Evolutionary conservation across 768 basidiomycete genomes (phyloP), one percentile per base, ranked within the genome.

Genomic region (Termitomyces sp.): DNA sequence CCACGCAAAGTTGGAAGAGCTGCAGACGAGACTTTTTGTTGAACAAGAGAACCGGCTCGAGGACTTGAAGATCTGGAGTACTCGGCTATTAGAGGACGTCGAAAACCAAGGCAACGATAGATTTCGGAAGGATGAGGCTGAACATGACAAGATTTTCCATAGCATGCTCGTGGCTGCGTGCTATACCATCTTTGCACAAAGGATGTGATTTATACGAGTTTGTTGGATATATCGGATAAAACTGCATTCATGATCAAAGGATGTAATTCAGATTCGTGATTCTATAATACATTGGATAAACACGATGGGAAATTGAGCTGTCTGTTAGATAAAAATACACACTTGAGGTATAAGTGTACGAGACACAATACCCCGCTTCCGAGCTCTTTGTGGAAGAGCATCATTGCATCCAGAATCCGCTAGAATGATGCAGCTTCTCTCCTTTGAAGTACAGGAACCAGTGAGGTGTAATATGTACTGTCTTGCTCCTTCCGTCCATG

Each of bases 51-150:
- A 33, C n/a, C 31, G 55, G 18, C n/a, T 20, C 16, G n/a, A 22
- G 29, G 47, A 54, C 7, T 6, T 60, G 29, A 41, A 57, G 22
- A 49, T 8, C 2, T 60, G 60, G 60, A 51, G 29, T 18, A 10
- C 20, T 15, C n/a, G 4, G 16, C 37, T 60, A 36, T n/a, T 57
- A n/a, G 9, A 42, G 7, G 18, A 22, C 36, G 37, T 33, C 24
- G 41, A 54, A 20, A 22, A 28, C 9, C 16, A 22, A 33, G 41
- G 46, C 45, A 29, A 15, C 22, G 29, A 53, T 8, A 45, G 24
- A n/a, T 54, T 39, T 7, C 22, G 5, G 20, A 18, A 3, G 4
- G 47, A 49, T 28, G 47, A 49, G 47, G 47, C 28, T 18, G 13
- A 49, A 28, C 31, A 28, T 28, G 47, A 49, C 16, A 12, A 49